Conservation (phyloP, 2,329 filamentous ascomycete species). For the Phyllosticta citriasiana region DNA sequence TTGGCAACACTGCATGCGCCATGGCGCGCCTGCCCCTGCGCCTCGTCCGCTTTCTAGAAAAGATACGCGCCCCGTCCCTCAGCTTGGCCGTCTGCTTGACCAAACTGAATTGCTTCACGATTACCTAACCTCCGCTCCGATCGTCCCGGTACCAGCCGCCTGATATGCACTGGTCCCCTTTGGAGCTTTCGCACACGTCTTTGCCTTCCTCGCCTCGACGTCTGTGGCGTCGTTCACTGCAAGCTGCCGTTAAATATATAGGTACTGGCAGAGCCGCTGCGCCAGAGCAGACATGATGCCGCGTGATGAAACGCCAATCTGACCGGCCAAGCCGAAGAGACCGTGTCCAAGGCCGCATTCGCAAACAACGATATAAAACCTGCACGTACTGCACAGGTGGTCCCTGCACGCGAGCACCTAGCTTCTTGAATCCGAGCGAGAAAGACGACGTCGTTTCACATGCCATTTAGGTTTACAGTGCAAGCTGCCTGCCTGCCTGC, state of each 20-base stretch:
- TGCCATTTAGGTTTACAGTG: background rate
- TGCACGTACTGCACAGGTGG: background rate
- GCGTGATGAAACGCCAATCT: background rate
- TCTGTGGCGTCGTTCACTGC: background rate
- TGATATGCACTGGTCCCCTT: background rate
- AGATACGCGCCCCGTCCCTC: background rate
- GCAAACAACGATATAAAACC: background rate
- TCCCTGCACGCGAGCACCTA: background rate
- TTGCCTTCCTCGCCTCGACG: background rate
- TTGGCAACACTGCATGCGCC: conserved; percentile 3
- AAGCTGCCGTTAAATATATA: too few relatives aligned
- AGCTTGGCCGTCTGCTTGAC: background rate
- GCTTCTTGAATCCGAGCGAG: background rate
- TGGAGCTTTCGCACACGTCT: background rate
- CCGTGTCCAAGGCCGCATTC: background rate
- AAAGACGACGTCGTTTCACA: background rate
- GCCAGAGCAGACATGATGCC: background rate
- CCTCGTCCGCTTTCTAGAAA: background rate
- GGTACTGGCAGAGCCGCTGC: background rate
- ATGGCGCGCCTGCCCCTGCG: conserved; percentile 6
- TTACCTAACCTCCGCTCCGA: background rate
- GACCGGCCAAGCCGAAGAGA: background rate
- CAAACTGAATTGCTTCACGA: background rate
- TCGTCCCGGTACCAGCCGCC: background rate
- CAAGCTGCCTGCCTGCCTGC: too few relatives aligned